Base-by-base conservation (phyloP, 495 filamentous ascomycete genomes). In the Cladorrhinum samala region DNA sequence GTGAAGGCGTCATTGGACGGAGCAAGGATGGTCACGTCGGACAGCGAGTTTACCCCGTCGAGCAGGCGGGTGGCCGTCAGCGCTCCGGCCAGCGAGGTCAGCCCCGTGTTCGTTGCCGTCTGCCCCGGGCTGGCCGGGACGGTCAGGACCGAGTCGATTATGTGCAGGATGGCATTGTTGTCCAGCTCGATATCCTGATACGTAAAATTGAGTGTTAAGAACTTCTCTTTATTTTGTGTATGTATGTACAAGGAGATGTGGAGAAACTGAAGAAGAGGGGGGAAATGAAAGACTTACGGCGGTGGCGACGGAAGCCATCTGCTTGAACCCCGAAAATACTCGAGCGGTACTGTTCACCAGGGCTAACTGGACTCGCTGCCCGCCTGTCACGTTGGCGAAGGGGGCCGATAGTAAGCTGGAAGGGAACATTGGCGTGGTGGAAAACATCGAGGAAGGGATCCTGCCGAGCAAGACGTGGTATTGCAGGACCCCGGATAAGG, bases 11-110 rank as follows among this genome's bases (percentile, higher is more conserved):
- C 49, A 52, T 68, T 68, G 20, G 49, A 52, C 3, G 65, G 65
- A 14, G 64, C 83, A 59, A 88, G 87, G 52, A 88, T 76, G 23
- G 85, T 88, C n/a, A 85, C 38, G 50, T 85, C 75, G 11, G 53
- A 50, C 1, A 70, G 54, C 9, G 46, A 49, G 55, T 77, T 64
- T 46, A 86, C 48, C 1, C 65, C 59, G 30, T 72, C 50, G 19
- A 70, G 62, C 2, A 84, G 64, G 17, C 74, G 61, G 14, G 77
- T 70, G 1, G 54, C 59, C 16, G 64, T 73, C n/a, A 85, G 56
- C 13, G 85, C 83, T 18, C 79, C 81, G 43, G 70, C 69, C 18
- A 80, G 64, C n/a, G 80, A 72, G n/a, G 80, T 85, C 5, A 88
- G 73, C 44, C 54, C 59, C 1, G 53, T 60, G 36, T 59, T 57